Evolutionary conservation across 192 early-diverging fungal genomes (phyloP).

Genomic region (Podila verticillata): DNA sequence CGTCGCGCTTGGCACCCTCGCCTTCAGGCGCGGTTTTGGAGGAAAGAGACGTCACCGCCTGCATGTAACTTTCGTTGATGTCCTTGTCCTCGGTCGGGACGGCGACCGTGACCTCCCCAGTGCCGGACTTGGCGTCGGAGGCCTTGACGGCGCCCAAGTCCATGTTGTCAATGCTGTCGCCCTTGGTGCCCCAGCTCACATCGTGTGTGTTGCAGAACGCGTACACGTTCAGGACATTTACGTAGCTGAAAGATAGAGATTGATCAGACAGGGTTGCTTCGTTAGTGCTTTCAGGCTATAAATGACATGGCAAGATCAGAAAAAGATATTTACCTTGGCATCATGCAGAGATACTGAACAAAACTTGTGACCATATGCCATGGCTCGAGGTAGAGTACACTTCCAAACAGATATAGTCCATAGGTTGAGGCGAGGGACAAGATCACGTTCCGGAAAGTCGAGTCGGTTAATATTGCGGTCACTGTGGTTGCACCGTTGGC

Average conservation of each 20-base stretch:
- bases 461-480: constrained; percentile 71
- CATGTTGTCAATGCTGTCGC: constrained; percentile 74
- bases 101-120: constrained; percentile 78
- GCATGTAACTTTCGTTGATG: constrained; percentile 83
- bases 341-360: constrained; percentile 76
- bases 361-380: constrained; percentile 84
- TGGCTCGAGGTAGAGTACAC: constrained; percentile 75
- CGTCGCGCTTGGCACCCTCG: constrained; percentile 66
- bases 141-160: constrained; percentile 83
- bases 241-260: constrained; percentile 65
- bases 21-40: constrained; percentile 44
- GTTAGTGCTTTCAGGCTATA: too few species aligned
- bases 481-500: constrained; percentile 64
- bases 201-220: constrained; percentile 67
- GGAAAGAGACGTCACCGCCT: constrained; percentile 69
- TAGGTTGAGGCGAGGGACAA: constrained; percentile 75
- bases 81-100: constrained; percentile 83
- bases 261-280: constrained; percentile 43
- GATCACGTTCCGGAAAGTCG: constrained; percentile 71
- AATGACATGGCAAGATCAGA: too few species aligned
- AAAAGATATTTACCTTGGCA: constrained; percentile 68
- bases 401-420: constrained; percentile 71
- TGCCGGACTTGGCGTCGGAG: constrained; percentile 72
- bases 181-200: constrained; percentile 93
- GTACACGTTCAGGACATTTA: constrained; percentile 87